Percentiles rank a stretch among this genome's conserved stretches.
These are phyloP conservation scores for Avicennia marina DNA, from an alignment of 257 asterid species.

Conservation along the genomic window DNA sequence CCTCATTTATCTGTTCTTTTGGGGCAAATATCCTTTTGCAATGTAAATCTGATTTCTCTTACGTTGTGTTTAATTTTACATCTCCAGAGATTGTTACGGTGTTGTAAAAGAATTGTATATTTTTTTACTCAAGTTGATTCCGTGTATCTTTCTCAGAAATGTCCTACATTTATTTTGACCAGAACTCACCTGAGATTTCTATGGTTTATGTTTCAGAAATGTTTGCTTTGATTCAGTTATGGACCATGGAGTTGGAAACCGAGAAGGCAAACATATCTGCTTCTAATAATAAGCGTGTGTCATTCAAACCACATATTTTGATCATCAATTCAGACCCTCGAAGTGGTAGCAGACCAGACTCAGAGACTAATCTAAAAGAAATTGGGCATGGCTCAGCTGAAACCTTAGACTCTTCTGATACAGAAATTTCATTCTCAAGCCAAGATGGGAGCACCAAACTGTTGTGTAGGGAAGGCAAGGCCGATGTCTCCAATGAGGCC, in stretches of 20 bases:
- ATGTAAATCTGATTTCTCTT: no score
- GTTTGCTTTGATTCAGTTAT: constrained; percentile 28
- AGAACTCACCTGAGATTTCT: background rate
- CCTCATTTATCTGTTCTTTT: no score
- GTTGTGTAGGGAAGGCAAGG: no score
- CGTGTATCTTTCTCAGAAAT: background rate
- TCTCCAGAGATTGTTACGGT: no score
- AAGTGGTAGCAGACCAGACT: constrained; percentile 20
- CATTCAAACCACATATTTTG: constrained; percentile 17
- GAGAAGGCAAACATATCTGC: no score
- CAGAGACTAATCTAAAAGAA: constrained; percentile 20
- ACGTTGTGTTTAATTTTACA: no score
- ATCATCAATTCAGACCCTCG: constrained; percentile 13
- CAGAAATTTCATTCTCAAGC: no score
- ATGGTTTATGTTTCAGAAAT: constrained; percentile 8
- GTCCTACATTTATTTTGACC: background rate
- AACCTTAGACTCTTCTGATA: constrained; percentile 38
- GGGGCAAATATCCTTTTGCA: no score
- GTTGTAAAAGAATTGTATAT: no score
- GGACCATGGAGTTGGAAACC: constrained; percentile 30
- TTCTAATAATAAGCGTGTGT: constrained; percentile 15
- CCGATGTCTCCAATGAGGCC: constrained; percentile 23
- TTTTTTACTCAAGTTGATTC: background rate
- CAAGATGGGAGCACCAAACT: no score
- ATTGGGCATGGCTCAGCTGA: constrained; percentile 11